Evolutionary conservation across 2,329 filamentous ascomycete species (phyloP), one percentile per base, ranked within the genome.

Genomic region (Thyridium curvatum): DNA sequence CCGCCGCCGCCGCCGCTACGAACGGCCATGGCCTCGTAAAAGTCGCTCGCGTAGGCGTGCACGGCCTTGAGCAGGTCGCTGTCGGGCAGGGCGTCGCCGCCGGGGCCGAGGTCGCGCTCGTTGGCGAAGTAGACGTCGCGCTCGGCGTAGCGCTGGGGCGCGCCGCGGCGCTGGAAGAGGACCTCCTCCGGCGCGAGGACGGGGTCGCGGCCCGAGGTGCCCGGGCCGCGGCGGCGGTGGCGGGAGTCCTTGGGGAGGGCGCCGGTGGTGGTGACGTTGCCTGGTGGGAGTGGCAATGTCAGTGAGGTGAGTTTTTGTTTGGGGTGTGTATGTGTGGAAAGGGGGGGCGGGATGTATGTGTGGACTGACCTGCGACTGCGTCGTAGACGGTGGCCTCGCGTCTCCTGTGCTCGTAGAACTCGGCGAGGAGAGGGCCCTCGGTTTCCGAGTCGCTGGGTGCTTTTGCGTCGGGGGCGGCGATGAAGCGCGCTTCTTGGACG

Each of bases 61-160:
- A 88, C 55, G 1, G 78, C 74, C 55, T 80, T 82, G 39, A 89
- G 64, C 34, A 90, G 64, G 48, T 87, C 82, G 41, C 79, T 81
- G 31, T 80, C 73, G 5, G 86, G 86, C 13, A 90, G 64, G 8
- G 65, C 53, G 35, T 54, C 58, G n/a, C 57, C 60, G 2, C 66
- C 66, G 18, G 66, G 65, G 12, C 64, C 60, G 3, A 77, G 62
- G n/a, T 77, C 59, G 21, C 66, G 58, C 40, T 79, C 74, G 54
- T 83, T 72, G 4, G 81, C 74, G 50, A 75, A 77, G 62, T 89
- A 90, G 44, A 83, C 68, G 58, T 89, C 84, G 42, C 78, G 71
- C 59, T 89, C 84, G 39, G 74, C 74, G 52, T 79, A 87, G 38
- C 84, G 77, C 15, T 68, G 61, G 3, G 84, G 84, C 2, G 84